These are phyloP conservation scores for Suillus subluteus DNA, from an alignment of 768 basidiomycete genomes.

Conservation along the genomic window DNA sequence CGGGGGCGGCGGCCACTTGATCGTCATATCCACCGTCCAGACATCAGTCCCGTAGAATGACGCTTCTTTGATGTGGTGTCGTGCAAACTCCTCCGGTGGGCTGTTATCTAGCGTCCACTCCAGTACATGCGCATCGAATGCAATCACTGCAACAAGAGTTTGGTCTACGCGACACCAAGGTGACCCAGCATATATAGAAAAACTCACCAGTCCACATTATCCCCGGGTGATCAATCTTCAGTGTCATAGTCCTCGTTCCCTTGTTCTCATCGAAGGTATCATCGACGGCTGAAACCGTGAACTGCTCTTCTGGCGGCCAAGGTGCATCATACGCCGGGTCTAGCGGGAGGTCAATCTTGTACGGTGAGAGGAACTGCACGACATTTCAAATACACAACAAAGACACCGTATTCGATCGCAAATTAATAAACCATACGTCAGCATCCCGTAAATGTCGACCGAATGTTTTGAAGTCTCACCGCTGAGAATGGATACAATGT, in stretches of 20 bases:
- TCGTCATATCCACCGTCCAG: constrained; percentile 74
- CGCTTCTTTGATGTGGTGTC: constrained; percentile 92
- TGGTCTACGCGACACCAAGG: not conserved
- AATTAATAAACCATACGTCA: constrained; percentile 8
- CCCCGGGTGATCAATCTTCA: constrained; percentile 76
- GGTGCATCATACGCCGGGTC: constrained; percentile 53
- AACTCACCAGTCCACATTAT: constrained; percentile 82
- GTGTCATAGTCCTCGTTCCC: constrained; percentile 70
- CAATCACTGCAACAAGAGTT: constrained; percentile 56
- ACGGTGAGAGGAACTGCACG: constrained; percentile 78
- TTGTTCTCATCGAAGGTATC: constrained; percentile 54
- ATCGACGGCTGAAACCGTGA: constrained; percentile 61
- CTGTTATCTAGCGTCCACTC: constrained; percentile 81
- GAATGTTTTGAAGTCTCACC: constrained; percentile 41
- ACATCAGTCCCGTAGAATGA: constrained; percentile 80
- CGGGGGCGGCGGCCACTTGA: constrained; percentile 49
- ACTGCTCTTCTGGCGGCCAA: constrained; percentile 44
- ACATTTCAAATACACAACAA: not conserved
- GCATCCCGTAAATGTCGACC: not conserved
- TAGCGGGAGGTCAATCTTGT: constrained; percentile 70
- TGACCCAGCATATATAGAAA: constrained; percentile 3
- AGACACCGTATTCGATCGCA: not conserved
- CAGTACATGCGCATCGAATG: constrained; percentile 90
- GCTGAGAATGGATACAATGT: constrained; percentile 79
- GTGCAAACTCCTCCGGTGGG: constrained; percentile 72